A percentile compares a stretch with the other conserved stretches of the same genome.
Conservation (phyloP, 2,329 filamentous ascomycete genomes). For the Botrytis galanthina region DNA sequence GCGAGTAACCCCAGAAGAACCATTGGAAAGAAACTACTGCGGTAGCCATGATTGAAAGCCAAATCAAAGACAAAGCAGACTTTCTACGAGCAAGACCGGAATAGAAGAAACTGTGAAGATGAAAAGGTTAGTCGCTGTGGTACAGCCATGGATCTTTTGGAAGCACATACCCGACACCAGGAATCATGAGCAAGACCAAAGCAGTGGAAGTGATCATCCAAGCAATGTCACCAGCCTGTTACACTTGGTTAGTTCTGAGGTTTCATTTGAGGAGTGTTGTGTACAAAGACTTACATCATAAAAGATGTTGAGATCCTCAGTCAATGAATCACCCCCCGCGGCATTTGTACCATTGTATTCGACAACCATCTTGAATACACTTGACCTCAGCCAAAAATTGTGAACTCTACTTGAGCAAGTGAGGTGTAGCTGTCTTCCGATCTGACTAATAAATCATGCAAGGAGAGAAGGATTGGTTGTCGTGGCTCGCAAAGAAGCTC, state of each 20-base stretch:
- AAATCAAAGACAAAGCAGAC: conserved; percentile 84
- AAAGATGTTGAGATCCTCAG: conserved; percentile 74
- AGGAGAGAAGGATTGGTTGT: neutral
- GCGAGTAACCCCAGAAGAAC: conserved; percentile 55
- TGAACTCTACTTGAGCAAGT: neutral
- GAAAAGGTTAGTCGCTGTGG: conserved; percentile 26
- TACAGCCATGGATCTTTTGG: conserved; percentile 15
- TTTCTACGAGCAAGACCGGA: conserved; percentile 85
- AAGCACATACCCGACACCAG: conserved; percentile 68
- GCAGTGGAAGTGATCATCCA: conserved; percentile 82
- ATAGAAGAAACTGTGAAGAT: conserved; percentile 69
- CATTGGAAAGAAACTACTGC: conserved; percentile 86
- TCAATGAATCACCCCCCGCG: conserved; percentile 60
- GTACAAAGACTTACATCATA: conserved; percentile 60
- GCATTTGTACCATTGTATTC: conserved; percentile 54
- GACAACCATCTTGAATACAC: conserved; percentile 31
- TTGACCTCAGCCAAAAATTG: neutral
- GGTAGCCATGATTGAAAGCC: conserved; percentile 84
- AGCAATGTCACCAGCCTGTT: conserved; percentile 74
- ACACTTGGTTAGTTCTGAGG: conserved; percentile 50
- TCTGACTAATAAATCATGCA: neutral
- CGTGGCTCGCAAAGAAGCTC: neutral
- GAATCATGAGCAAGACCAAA: conserved; percentile 87
- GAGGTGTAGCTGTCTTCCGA: neutral
- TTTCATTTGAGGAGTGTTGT: neutral